phyloP scores from a whole-genome alignment of 2,329 filamentous ascomycete species.

The Fusarium penzigii region DNA sequence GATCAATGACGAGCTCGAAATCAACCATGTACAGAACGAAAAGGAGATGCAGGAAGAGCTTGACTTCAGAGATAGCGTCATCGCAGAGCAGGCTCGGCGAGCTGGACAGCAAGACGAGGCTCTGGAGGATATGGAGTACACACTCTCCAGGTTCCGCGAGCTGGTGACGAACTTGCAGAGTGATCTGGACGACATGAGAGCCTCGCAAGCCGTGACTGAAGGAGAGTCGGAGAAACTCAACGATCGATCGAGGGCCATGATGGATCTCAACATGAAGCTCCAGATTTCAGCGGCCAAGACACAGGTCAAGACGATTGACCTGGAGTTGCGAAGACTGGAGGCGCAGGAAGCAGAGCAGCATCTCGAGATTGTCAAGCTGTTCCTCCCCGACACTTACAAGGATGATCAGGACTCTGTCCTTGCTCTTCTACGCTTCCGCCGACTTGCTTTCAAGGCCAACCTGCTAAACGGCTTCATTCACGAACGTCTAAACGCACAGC shows the following conservation, averaged over 20 bases:
- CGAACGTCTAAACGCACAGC: conserved; percentile 71
- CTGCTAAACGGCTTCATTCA: conserved; percentile 77
- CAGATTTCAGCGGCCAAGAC: conserved; percentile 88
- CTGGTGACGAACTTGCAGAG: conserved; percentile 82
- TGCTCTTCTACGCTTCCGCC: conserved; percentile 82
- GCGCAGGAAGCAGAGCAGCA: conserved; percentile 88
- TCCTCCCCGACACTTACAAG: conserved; percentile 82
- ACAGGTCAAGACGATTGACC: conserved; percentile 90
- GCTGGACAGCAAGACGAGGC: conserved; percentile 75
- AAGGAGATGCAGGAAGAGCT: conserved; percentile 94
- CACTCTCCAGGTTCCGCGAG: conserved; percentile 83
- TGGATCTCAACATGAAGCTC: conserved; percentile 94
- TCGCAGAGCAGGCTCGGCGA: conserved; percentile 77
- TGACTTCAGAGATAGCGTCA: conserved; percentile 81
- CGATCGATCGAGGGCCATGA: conserved; percentile 86
- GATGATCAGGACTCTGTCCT: conserved; percentile 83
- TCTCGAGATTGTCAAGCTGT: conserved; percentile 83
- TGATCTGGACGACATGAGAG: conserved; percentile 88
- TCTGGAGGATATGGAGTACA: conserved; percentile 88
- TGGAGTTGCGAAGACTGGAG: conserved; percentile 83
- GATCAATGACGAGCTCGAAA: conserved; percentile 90
- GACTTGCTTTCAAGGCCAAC: conserved; percentile 84
- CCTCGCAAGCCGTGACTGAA: conserved; percentile 89
- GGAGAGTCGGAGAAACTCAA: conserved; percentile 89
- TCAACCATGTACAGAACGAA: conserved; percentile 89